These are phyloP conservation scores for Dispira parvispora DNA, from an alignment of 192 early-diverging fungal genomes.

Conservation along the genomic window DNA sequence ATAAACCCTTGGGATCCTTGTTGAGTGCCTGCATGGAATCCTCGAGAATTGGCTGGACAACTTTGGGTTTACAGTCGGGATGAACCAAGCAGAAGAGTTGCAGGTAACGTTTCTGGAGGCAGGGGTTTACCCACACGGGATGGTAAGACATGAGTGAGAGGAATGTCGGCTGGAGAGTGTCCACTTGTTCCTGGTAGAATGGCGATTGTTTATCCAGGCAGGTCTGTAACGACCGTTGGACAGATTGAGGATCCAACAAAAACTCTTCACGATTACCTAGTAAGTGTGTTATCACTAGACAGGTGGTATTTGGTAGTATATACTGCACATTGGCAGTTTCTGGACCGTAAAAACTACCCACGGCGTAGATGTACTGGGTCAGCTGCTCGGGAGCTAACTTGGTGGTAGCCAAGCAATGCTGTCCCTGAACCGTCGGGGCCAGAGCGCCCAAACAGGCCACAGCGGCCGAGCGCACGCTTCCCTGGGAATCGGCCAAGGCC, in stretches of 20 bases:
- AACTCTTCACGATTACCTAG: constrained; percentile 27
- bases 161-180: not conserved
- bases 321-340: constrained; percentile 31
- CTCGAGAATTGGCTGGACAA: not conserved
- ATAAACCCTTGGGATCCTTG: not conserved
- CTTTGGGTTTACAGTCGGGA: not conserved
- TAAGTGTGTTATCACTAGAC: constrained; percentile 31
- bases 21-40: not conserved
- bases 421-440: constrained; percentile 17
- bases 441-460: constrained; percentile 39
- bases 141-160: not conserved
- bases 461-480: constrained; percentile 42
- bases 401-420: constrained; percentile 14
- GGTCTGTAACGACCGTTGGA: constrained; percentile 8
- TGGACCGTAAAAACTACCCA: constrained; percentile 40
- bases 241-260: constrained; percentile 22
- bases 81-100: not conserved
- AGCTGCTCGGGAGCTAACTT: constrained; percentile 1
- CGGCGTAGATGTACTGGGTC: constrained; percentile 27
- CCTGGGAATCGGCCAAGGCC: constrained; percentile 33
- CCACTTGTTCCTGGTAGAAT: not conserved
- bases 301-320: constrained; percentile 26
- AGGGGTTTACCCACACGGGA: not conserved
- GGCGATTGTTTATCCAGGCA: not conserved
- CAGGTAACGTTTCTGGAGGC: not conserved